phyloP scores from a whole-genome alignment of 371 early-diverging fungal genomes.

The Lichtheimia ornata region DNA sequence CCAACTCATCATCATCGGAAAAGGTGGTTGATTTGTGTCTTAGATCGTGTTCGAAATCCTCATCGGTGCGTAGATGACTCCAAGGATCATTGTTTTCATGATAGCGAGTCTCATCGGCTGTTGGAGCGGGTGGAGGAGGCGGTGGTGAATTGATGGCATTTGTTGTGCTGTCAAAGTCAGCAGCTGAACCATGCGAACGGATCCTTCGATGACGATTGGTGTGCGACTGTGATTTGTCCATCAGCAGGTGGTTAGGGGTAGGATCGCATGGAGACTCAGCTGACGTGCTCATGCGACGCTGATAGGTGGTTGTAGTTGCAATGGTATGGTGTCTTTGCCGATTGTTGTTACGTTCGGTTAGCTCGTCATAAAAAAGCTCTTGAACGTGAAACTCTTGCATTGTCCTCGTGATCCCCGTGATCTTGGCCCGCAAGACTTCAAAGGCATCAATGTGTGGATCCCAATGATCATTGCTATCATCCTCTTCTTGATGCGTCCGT shows the following conservation, averaged over 20 bases:
- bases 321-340: slow-evolving; percentile 16
- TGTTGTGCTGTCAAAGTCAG: slow-evolving; percentile 3
- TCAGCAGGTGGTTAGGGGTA: neutral
- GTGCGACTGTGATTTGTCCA: neutral
- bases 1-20: neutral
- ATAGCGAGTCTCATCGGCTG: slow-evolving; percentile 1
- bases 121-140: slow-evolving; percentile 17
- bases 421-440: slow-evolving; percentile 48
- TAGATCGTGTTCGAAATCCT: slow-evolving; percentile 14
- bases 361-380: slow-evolving; percentile 39
- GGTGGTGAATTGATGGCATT: slow-evolving; percentile 17
- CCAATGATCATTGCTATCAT: slow-evolving; percentile 20
- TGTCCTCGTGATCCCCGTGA: slow-evolving; percentile 45
- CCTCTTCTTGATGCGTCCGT: neutral
- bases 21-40: neutral
- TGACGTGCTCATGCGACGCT: slow-evolving; percentile 12
- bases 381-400: slow-evolving; percentile 52
- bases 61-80: slow-evolving; percentile 20
- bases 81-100: slow-evolving; percentile 16
- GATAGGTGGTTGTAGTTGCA: neutral
- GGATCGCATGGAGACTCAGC: neutral
- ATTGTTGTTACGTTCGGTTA: slow-evolving; percentile 19
- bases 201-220: slow-evolving; percentile 14
- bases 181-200: slow-evolving; percentile 13
- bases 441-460: slow-evolving; percentile 50